Conservation (phyloP, 78 protist genomes). For the Dictyostelium citrinum region DNA sequence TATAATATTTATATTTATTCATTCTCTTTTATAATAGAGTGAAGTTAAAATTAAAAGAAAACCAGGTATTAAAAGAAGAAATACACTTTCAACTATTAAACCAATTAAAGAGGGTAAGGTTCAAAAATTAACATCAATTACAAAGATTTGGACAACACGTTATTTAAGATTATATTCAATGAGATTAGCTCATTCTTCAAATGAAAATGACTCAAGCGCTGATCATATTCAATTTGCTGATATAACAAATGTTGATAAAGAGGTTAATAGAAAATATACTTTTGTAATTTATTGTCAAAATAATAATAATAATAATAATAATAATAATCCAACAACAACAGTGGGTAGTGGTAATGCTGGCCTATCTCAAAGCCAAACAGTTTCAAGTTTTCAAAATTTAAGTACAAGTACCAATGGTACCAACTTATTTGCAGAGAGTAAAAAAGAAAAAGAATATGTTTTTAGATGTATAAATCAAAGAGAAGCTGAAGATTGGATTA, state of each 20-base stretch:
- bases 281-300: constrained; percentile 4
- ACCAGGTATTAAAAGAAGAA: constrained; percentile 54
- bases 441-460: constrained; percentile 28
- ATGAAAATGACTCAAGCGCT: constrained; percentile 37
- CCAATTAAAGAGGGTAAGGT: constrained; percentile 68
- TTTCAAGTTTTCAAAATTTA: neutral
- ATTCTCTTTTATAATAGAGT: no score
- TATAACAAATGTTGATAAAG: constrained; percentile 56
- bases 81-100: constrained; percentile 16
- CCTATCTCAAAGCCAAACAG: neutral
- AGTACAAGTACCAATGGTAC: neutral
- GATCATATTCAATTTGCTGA: constrained; percentile 63
- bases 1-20: no score
- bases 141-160: constrained; percentile 54
- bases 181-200: constrained; percentile 40
- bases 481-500: constrained; percentile 60
- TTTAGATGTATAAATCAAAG: constrained; percentile 70
- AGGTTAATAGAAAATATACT: constrained; percentile 24
- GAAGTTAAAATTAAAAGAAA: constrained; percentile 9
- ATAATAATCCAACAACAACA: neutral
- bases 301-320: no score
- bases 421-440: neutral
- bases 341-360: neutral
- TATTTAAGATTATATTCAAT: constrained; percentile 46
- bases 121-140: constrained; percentile 35